These are phyloP conservation scores for Candida andamanensis DNA, from an alignment of 805 yeast genomes.

Conservation along the genomic window DNA sequence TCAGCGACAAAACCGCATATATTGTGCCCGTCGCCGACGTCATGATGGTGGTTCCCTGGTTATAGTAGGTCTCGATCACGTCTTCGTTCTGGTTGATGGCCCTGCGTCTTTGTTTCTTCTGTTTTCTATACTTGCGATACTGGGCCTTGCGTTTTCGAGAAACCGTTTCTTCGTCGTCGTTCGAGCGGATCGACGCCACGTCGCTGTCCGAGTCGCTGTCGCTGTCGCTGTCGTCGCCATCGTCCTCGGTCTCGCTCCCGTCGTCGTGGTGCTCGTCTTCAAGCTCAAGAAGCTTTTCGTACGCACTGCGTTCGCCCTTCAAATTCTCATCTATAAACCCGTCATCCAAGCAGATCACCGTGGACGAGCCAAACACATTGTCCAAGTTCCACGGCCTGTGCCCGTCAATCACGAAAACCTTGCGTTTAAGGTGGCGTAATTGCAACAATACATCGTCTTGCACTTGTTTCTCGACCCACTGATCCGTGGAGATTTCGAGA, in stretches of 20 bases:
- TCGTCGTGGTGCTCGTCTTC: slow-evolving; percentile 26
- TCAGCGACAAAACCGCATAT: slow-evolving; percentile 70
- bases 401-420: slow-evolving; percentile 81
- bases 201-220: slow-evolving; percentile 17
- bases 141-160: slow-evolving; percentile 25
- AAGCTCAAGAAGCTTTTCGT: slow-evolving; percentile 42
- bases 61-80: slow-evolving; percentile 68
- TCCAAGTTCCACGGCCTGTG: slow-evolving; percentile 96
- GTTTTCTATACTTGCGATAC: slow-evolving; percentile 21
- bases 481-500: slow-evolving; percentile 56
- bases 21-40: slow-evolving; percentile 75
- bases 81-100: slow-evolving; percentile 46
- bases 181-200: slow-evolving; percentile 14
- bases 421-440: slow-evolving; percentile 38
- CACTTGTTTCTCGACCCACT: slow-evolving; percentile 33
- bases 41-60: slow-evolving; percentile 73
- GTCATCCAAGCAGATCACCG: slow-evolving; percentile 81
- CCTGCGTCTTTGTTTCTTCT: slow-evolving; percentile 35
- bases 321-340: slow-evolving; percentile 65
- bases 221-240: slow-evolving; percentile 28
- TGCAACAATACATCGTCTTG: slow-evolving; percentile 8
- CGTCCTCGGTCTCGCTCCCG: slow-evolving; percentile 25
- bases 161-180: slow-evolving; percentile 20
- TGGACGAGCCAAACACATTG: slow-evolving; percentile 78
- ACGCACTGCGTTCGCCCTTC: slow-evolving; percentile 55